Evolutionary conservation across 371 early-diverging fungal species (phyloP).

Genomic region (Mortierella sp.): DNA sequence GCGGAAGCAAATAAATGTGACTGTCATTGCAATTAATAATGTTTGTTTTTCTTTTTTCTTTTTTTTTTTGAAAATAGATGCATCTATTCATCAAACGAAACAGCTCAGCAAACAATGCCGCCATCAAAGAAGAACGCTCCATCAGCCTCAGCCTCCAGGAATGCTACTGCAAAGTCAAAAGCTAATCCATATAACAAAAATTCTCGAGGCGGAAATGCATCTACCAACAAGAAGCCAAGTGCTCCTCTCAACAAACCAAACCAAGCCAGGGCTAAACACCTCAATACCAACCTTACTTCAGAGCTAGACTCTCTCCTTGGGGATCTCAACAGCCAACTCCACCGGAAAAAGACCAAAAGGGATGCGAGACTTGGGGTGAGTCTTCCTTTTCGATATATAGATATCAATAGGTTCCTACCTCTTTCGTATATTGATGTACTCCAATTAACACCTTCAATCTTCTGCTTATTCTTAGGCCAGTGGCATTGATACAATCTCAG

Average conservation of each 20-base stretch:
- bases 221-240: conserved; percentile 19
- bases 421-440: not conserved
- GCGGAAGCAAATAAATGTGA: too few species aligned
- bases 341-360: conserved; percentile 48
- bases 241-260: conserved; percentile 21
- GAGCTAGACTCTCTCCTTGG: conserved; percentile 55
- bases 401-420: not conserved
- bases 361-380: conserved; percentile 27
- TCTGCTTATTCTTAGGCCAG: not conserved
- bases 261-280: conserved; percentile 42
- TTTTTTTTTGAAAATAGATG: not conserved
- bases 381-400: not conserved
- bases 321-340: conserved; percentile 46
- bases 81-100: too few species aligned
- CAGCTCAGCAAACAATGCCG: conserved; percentile 21
- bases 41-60: not conserved
- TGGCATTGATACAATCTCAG: conserved; percentile 8
- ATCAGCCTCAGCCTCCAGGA: conserved; percentile 25
- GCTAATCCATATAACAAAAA: conserved; percentile 37
- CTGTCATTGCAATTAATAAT: not conserved
- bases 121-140: conserved; percentile 40
- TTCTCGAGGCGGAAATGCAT: conserved; percentile 6
- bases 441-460: not conserved
- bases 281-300: conserved; percentile 39
- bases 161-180: conserved; percentile 21